phyloP scores from a whole-genome alignment of 495 filamentous ascomycete species.

The Penicillium canescens region DNA sequence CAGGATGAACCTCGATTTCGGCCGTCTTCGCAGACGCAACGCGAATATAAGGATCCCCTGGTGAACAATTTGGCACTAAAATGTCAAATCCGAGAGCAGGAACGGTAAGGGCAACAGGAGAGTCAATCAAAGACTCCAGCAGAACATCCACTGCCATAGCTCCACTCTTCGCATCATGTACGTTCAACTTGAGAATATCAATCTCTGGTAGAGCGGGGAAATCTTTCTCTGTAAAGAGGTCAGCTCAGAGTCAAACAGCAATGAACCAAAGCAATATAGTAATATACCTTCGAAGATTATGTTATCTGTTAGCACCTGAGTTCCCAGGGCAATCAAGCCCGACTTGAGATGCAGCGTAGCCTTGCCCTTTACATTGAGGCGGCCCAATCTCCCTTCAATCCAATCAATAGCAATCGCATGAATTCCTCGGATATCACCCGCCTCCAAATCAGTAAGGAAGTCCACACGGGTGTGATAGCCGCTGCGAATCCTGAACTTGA shows the following conservation, averaged over 20 bases:
- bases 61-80: constrained; percentile 73
- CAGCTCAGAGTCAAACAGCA: constrained; percentile 8
- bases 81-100: constrained; percentile 82
- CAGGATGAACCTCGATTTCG: constrained; percentile 62
- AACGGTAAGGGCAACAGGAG: constrained; percentile 69
- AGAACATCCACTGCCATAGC: constrained; percentile 79
- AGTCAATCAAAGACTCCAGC: constrained; percentile 66
- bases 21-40: constrained; percentile 76
- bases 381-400: constrained; percentile 71
- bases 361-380: constrained; percentile 67
- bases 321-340: constrained; percentile 74
- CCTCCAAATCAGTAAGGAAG: constrained; percentile 70
- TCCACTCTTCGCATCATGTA: constrained; percentile 64
- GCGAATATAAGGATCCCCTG: constrained; percentile 60
- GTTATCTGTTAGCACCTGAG: constrained; percentile 67
- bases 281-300: constrained; percentile 79
- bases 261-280: constrained; percentile 10
- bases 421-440: constrained; percentile 76
- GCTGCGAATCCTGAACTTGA: constrained; percentile 74
- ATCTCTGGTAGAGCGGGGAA: constrained; percentile 77
- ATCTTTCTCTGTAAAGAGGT: constrained; percentile 48
- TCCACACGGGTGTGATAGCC: constrained; percentile 75
- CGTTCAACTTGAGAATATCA: constrained; percentile 72
- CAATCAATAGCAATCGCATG: constrained; percentile 84
- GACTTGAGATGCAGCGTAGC: constrained; percentile 70